phyloP scores from a whole-genome alignment of 2,329 filamentous ascomycete genomes.

The Monilinia fructigena region DNA sequence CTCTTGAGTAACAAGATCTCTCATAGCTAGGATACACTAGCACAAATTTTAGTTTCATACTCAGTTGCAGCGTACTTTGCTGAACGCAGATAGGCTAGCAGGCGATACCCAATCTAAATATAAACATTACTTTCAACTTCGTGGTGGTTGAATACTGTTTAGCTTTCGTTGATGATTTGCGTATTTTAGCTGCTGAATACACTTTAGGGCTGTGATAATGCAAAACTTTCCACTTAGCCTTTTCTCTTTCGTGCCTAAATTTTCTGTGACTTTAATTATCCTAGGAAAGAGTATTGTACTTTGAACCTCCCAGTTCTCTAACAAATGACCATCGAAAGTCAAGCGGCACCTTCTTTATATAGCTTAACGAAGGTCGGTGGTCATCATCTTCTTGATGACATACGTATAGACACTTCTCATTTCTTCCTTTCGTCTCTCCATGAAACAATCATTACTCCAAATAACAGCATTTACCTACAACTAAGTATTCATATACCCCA shows the following conservation, averaged over 20 bases:
- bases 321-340: background rate
- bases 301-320: background rate
- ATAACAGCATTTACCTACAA: background rate
- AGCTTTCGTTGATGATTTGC: background rate
- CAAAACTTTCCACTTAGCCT: background rate
- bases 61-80: conserved; percentile 13
- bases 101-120: conserved; percentile 20
- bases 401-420: too few species aligned
- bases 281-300: background rate
- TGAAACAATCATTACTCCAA: background rate
- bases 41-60: conserved; percentile 16
- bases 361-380: background rate
- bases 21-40: conserved; percentile 10
- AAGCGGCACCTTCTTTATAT: background rate
- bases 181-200: background rate
- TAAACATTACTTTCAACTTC: conserved; percentile 11
- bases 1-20: conserved; percentile 8
- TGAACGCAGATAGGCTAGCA: conserved; percentile 16
- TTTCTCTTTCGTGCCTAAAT: background rate
- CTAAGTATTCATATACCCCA: background rate
- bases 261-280: background rate
- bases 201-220: background rate
- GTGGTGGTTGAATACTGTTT: background rate
- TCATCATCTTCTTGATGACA: background rate
- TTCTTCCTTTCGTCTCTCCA: background rate